phyloP scores from a whole-genome alignment of 495 filamentous ascomycete species.

The Penicillium cinerascens region DNA sequence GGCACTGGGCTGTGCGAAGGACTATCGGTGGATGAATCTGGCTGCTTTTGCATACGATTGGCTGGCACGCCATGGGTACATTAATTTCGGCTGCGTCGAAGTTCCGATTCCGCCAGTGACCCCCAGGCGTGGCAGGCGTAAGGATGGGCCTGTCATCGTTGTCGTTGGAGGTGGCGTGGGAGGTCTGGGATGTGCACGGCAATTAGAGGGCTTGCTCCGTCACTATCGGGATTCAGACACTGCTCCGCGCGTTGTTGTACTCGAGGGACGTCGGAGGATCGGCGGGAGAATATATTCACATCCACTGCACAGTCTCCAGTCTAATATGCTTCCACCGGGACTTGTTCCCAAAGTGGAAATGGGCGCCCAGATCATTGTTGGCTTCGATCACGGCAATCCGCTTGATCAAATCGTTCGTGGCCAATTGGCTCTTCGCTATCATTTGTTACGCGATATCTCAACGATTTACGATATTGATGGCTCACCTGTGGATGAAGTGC shows the following conservation, averaged over 20 bases:
- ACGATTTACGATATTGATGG: conserved; percentile 90
- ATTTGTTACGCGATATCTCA: conserved; percentile 77
- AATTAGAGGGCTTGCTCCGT: conserved; percentile 76
- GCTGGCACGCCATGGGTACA: conserved; percentile 86
- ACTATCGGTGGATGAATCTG: conserved; percentile 84
- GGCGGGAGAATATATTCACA: conserved; percentile 97
- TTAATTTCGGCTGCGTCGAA: conserved; percentile 93
- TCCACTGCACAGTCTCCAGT: conserved; percentile 60
- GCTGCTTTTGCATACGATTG: conserved; percentile 89
- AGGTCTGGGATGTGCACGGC: conserved; percentile 86
- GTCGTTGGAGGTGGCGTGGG: conserved; percentile 94
- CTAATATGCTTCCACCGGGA: conserved; percentile 42
- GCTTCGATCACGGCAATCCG: conserved; percentile 93
- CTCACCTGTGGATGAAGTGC: conserved; percentile 68
- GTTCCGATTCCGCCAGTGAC: conserved; percentile 42
- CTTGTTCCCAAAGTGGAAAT: conserved; percentile 82
- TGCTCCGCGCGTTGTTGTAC: conserved; percentile 70
- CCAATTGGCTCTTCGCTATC: conserved; percentile 84
- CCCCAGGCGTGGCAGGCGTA: conserved; percentile 45
- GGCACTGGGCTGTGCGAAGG: conserved; percentile 87
- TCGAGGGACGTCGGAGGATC: conserved; percentile 83
- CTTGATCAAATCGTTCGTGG: conserved; percentile 85
- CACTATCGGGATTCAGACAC: conserved; percentile 69
- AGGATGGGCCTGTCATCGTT: conserved; percentile 62
- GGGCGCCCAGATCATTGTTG: conserved; percentile 96